These are phyloP conservation scores for Phaffia australis DNA, from an alignment of 768 basidiomycete species.

Conservation along the genomic window DNA sequence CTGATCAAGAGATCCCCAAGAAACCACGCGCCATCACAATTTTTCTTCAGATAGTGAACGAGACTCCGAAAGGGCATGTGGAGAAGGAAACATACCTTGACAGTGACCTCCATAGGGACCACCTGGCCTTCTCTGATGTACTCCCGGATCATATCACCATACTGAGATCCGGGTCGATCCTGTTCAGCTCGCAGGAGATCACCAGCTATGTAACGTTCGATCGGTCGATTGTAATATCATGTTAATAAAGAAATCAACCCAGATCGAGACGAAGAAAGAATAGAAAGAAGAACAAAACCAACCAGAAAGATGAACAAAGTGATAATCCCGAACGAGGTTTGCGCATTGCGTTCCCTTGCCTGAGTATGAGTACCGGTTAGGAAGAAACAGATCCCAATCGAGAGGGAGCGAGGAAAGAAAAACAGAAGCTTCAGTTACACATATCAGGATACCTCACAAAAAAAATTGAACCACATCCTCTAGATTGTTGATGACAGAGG, in stretches of 20 bases:
- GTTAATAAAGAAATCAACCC: neutral
- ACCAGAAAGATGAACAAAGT: slow-evolving; percentile 91
- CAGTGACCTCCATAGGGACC: slow-evolving; percentile 92
- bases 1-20: slow-evolving; percentile 33
- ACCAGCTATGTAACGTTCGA: slow-evolving; percentile 54
- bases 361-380: slow-evolving; percentile 33
- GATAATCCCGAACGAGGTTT: slow-evolving; percentile 67
- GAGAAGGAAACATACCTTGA: slow-evolving; percentile 44
- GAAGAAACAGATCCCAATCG: too few species aligned
- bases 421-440: too few species aligned
- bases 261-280: neutral
- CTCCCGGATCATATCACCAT: slow-evolving; percentile 70
- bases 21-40: too few species aligned
- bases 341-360: slow-evolving; percentile 95
- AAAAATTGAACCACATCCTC: slow-evolving; percentile 4
- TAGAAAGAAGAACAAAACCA: neutral
- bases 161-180: slow-evolving; percentile 66
- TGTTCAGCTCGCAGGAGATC: slow-evolving; percentile 94
- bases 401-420: too few species aligned
- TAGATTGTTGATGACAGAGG: neutral
- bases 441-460: too few species aligned
- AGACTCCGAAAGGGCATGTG: neutral
- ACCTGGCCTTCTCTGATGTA: slow-evolving; percentile 86
- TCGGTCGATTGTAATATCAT: slow-evolving; percentile 6
- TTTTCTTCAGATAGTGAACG: neutral